Percentiles rank a stretch among this genome's conserved stretches.
Evolutionary conservation across 306 rosid genomes (phyloP).

Genomic region (Quercus engelmannii): DNA sequence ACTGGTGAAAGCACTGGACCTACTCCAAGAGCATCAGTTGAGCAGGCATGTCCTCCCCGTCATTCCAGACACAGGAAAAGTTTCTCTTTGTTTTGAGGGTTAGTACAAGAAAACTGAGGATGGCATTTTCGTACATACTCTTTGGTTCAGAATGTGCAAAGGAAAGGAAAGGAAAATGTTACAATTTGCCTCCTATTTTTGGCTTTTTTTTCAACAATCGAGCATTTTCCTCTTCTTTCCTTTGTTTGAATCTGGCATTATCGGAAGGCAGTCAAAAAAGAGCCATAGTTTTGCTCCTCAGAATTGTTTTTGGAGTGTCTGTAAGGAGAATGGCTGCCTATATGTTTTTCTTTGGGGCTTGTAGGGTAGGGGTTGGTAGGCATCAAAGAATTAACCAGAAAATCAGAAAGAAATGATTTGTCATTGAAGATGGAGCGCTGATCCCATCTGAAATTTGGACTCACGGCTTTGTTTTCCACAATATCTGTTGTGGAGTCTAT

Average conservation of each 20-base stretch:
- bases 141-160: constrained; percentile 41
- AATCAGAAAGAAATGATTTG: background rate
- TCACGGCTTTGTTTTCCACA: constrained; percentile 4
- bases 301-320: background rate
- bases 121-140: constrained; percentile 24
- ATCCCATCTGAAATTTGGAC: constrained; percentile 22
- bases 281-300: background rate
- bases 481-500: background rate
- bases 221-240: constrained; percentile 63
- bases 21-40: constrained; percentile 61
- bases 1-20: constrained; percentile 42
- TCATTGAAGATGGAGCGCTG: constrained; percentile 18
- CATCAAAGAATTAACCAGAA: constrained; percentile 1
- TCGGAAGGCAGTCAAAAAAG: constrained; percentile 12
- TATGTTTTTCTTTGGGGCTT: constrained; percentile 18
- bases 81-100: constrained; percentile 48
- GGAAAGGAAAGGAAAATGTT: constrained; percentile 58
- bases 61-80: constrained; percentile 56
- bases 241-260: constrained; percentile 29
- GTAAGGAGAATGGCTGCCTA: constrained; percentile 9
- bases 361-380: constrained; percentile 9
- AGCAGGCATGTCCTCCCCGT: constrained; percentile 43
- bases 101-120: constrained; percentile 19
- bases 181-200: constrained; percentile 7
- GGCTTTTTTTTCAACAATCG: constrained; percentile 11